Evolutionary conservation across 2,329 filamentous ascomycete genomes (phyloP).

Genomic region (Cytospora chrysosperma): DNA sequence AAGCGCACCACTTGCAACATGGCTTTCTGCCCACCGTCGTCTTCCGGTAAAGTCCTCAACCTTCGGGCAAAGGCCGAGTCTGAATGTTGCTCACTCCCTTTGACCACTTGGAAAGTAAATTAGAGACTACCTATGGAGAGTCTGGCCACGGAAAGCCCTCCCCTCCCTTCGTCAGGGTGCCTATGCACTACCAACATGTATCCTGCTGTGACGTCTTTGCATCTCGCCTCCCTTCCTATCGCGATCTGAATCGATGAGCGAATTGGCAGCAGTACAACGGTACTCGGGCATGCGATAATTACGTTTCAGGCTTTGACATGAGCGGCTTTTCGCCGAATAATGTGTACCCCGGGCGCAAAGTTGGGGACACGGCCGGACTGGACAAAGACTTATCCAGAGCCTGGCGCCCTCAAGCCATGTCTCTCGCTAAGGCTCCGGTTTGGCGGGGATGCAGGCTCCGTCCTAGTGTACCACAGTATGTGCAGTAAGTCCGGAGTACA

Average conservation of each 20-base stretch:
- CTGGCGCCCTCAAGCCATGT: constrained; percentile 8
- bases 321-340: constrained; percentile 13
- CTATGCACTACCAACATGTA: too few species aligned
- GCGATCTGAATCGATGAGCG: background rate
- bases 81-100: constrained; percentile 1
- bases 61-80: constrained; percentile 11
- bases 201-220: constrained; percentile 6
- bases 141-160: background rate
- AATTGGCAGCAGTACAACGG: background rate
- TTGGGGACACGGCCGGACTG: background rate
- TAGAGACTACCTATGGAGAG: background rate
- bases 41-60: background rate
- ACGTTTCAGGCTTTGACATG: constrained; percentile 4
- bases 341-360: too few species aligned
- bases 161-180: background rate
- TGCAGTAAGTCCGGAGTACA: too few species aligned
- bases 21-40: background rate
- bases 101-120: too few species aligned
- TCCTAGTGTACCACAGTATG: too few species aligned
- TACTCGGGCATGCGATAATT: background rate
- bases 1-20: constrained; percentile 4
- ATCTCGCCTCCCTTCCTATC: constrained; percentile 12
- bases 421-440: constrained; percentile 10
- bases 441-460: background rate
- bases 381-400: background rate